Percentiles rank a stretch among this genome's conserved stretches.
These are phyloP conservation scores for Mortierella sp. DNA, from an alignment of 371 early-diverging fungal species.

Conservation along the genomic window DNA sequence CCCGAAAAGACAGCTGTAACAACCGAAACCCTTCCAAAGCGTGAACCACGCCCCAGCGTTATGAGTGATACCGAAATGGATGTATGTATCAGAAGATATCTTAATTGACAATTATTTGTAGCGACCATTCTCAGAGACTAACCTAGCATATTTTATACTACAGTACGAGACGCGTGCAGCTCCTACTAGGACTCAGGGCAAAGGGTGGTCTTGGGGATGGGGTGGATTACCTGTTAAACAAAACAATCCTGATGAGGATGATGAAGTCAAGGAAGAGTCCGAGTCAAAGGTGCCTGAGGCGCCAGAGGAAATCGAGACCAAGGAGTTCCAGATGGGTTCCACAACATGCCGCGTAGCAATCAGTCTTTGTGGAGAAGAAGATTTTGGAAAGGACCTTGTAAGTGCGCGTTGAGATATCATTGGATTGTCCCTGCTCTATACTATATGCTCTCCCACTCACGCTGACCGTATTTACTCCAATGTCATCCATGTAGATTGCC, in stretches of 20 bases:
- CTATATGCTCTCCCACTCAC: not conserved
- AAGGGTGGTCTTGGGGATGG: conserved; percentile 61
- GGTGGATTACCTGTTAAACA: conserved; percentile 58
- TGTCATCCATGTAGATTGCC: conserved; percentile 24
- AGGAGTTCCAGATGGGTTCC: conserved; percentile 53
- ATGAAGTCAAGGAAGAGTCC: conserved; percentile 29
- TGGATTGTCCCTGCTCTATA: not conserved
- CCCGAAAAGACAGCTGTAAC: conserved; percentile 6
- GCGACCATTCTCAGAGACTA: not conserved
- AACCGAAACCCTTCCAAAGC: conserved; percentile 26
- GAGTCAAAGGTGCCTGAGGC: conserved; percentile 18
- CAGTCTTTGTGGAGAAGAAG: conserved; percentile 56
- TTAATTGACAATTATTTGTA: not conserved
- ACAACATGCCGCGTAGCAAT: conserved; percentile 46
- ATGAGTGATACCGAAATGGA: conserved; percentile 64
- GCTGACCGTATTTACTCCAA: not conserved
- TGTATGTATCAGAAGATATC: conserved; percentile 19
- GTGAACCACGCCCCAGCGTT: conserved; percentile 37
- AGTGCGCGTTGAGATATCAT: not conserved
- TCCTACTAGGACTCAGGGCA: conserved; percentile 27
- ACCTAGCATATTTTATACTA: not conserved
- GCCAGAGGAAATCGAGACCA: conserved; percentile 53
- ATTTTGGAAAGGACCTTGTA: conserved; percentile 56
- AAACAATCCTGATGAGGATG: conserved; percentile 48
- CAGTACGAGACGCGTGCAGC: conserved; percentile 55